phyloP scores from a whole-genome alignment of 202 grass and related monocot species.

The Cymbopogon flexuosus region DNA sequence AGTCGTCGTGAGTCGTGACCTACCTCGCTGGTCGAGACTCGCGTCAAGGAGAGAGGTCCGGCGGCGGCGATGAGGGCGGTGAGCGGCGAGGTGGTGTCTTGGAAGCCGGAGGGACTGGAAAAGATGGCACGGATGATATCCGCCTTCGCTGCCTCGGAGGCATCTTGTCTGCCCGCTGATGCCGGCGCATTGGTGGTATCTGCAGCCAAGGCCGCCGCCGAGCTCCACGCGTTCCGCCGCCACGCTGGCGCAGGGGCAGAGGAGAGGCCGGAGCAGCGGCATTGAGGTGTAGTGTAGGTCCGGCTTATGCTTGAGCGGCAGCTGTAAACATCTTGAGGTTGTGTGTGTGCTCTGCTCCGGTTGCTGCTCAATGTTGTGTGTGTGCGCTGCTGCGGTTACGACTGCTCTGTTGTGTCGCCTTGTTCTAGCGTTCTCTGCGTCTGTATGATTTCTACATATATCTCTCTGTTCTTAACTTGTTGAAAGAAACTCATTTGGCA shows the following conservation, averaged over 20 bases:
- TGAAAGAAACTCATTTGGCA: conserved; percentile 5
- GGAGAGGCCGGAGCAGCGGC: not conserved
- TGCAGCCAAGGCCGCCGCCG: conserved; percentile 11
- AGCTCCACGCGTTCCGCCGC: conserved; percentile 21
- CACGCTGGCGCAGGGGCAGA: not conserved
- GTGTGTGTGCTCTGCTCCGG: not conserved
- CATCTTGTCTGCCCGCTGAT: not conserved
- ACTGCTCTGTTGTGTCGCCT: not conserved
- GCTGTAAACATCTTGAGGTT: not conserved
- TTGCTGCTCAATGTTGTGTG: not conserved
- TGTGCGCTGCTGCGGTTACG: not conserved
- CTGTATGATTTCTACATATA: not conserved
- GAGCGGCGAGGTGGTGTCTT: conserved; percentile 11
- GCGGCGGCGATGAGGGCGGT: conserved; percentile 25
- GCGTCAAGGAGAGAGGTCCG: not conserved
- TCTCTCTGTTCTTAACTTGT: not conserved
- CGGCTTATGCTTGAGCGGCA: not conserved
- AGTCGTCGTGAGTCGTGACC: not conserved
- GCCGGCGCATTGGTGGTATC: not conserved
- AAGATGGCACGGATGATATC: not conserved
- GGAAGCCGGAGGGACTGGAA: not conserved
- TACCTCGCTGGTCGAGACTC: not conserved
- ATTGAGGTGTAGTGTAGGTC: not conserved
- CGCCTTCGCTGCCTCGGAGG: not conserved
- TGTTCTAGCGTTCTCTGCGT: not conserved